phyloP scores from a whole-genome alignment of 805 yeast species.

The Ogataea allantospora region DNA sequence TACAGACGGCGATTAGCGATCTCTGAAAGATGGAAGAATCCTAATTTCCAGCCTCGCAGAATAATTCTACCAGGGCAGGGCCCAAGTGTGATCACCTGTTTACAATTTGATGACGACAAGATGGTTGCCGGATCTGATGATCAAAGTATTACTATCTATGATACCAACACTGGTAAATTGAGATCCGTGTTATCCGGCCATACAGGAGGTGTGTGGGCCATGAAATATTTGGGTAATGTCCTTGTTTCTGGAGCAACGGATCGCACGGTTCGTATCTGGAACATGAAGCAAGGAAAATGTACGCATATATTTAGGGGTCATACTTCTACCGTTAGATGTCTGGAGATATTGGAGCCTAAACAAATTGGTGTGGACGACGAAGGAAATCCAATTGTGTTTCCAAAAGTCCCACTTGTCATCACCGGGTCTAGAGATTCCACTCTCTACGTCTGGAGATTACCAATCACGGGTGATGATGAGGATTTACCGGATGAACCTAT shows the following conservation, averaged over 20 bases:
- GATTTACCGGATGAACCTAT: constrained; percentile 37
- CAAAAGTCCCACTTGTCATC: constrained; percentile 65
- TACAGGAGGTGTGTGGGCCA: constrained; percentile 98
- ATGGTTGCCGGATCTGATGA: constrained; percentile 94
- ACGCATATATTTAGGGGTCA: constrained; percentile 92
- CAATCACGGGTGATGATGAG: constrained; percentile 42
- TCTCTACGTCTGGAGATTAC: constrained; percentile 75
- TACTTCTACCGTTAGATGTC: constrained; percentile 87
- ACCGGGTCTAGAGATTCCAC: constrained; percentile 88
- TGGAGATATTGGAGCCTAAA: constrained; percentile 74
- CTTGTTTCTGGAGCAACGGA: constrained; percentile 94
- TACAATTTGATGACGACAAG: constrained; percentile 87
- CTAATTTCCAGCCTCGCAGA: constrained; percentile 63
- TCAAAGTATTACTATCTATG: constrained; percentile 74
- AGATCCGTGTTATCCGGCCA: constrained; percentile 73
- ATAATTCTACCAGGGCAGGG: constrained; percentile 70
- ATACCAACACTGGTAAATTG: constrained; percentile 68
- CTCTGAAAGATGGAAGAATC: constrained; percentile 77
- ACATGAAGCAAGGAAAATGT: constrained; percentile 77
- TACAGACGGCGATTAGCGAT: constrained; percentile 61
- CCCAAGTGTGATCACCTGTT: constrained; percentile 84
- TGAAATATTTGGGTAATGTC: constrained; percentile 79
- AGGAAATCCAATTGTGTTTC: constrained; percentile 56
- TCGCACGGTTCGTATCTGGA: constrained; percentile 92
- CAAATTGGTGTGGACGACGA: constrained; percentile 59